Evolutionary conservation across 2,329 filamentous ascomycete genomes (phyloP).

Genomic region (Cercospora zeae-maydis): DNA sequence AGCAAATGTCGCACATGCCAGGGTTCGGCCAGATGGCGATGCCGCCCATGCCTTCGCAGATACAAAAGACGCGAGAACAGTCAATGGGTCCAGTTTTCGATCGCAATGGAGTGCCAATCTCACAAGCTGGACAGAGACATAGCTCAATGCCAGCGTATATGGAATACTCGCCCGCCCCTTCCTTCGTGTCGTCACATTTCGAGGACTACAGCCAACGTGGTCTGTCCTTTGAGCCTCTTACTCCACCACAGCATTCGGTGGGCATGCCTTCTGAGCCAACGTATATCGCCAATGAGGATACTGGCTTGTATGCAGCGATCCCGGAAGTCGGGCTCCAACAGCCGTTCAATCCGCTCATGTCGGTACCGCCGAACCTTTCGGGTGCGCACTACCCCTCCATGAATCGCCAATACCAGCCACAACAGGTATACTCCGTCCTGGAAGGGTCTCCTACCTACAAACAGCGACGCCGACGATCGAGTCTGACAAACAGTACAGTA

Average conservation of each 20-base stretch:
- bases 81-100: conserved; percentile 78
- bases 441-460: conserved; percentile 99
- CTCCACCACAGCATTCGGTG: conserved; percentile 87
- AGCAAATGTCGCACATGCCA: conserved; percentile 57
- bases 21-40: conserved; percentile 73
- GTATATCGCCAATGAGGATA: conserved; percentile 98
- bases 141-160: conserved; percentile 98
- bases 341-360: conserved; percentile 82
- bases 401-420: conserved; percentile 66
- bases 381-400: conserved; percentile 75
- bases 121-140: conserved; percentile 82
- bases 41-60: conserved; percentile 65
- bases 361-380: conserved; percentile 79
- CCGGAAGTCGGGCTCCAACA: conserved; percentile 78
- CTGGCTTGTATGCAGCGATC: conserved; percentile 90
- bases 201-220: conserved; percentile 97
- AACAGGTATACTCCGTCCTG: conserved; percentile 83
- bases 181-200: conserved; percentile 97
- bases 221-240: conserved; percentile 94
- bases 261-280: conserved; percentile 83
- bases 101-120: conserved; percentile 81
- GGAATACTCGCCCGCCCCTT: conserved; percentile 96
- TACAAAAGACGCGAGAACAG: conserved; percentile 79
- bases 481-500: conserved; percentile 74
- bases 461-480: conserved; percentile 89